phyloP scores from a whole-genome alignment of 1,139 yeast species.

The Suhomyces bribrorum region DNA sequence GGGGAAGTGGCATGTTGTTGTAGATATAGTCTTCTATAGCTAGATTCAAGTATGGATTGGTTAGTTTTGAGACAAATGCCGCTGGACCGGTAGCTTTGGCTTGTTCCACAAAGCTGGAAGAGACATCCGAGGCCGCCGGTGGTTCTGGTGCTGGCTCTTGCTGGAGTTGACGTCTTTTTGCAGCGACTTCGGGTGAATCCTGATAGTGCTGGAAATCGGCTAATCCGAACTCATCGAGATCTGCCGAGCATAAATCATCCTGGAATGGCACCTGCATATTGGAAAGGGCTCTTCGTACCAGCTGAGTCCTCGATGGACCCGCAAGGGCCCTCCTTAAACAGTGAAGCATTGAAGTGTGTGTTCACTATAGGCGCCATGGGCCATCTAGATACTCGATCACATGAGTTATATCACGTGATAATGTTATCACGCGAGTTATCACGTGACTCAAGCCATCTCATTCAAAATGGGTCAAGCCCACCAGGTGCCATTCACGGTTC shows the following conservation, averaged over 20 bases:
- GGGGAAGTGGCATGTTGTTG: slow-evolving; percentile 54
- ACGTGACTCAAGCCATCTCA: background rate
- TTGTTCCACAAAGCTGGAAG: slow-evolving; percentile 9
- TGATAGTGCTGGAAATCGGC: slow-evolving; percentile 43
- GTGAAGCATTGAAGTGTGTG: background rate
- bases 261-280: slow-evolving; percentile 37
- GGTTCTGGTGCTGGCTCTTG: background rate
- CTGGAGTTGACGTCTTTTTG: slow-evolving; percentile 11
- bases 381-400: background rate
- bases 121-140: background rate
- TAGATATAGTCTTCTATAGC: slow-evolving; percentile 84
- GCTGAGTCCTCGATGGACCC: background rate
- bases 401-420: background rate
- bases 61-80: slow-evolving; percentile 47
- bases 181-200: slow-evolving; percentile 32
- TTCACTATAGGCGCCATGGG: no score
- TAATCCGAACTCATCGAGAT: slow-evolving; percentile 39
- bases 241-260: slow-evolving; percentile 39
- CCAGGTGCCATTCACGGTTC: background rate
- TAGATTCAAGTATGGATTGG: slow-evolving; percentile 72
- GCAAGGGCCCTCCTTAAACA: background rate
- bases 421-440: background rate
- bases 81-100: slow-evolving; percentile 26
- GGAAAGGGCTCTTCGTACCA: slow-evolving; percentile 13
- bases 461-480: no score